Evolutionary conservation across 768 basidiomycete genomes (phyloP).

Genomic region (Lentinus tigrinus): DNA sequence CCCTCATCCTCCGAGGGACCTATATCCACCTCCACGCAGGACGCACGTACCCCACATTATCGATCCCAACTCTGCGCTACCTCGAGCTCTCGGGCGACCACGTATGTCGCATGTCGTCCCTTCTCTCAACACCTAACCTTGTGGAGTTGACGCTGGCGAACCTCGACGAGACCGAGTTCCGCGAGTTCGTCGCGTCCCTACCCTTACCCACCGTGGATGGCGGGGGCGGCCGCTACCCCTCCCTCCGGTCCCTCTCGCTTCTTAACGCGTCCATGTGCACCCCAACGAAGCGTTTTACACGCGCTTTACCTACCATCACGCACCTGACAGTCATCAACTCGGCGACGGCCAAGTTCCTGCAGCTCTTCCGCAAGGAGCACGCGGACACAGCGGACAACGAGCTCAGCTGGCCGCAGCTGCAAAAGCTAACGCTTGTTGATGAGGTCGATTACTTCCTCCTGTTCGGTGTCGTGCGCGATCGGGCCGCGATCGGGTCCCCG

Average conservation of each 20-base stretch:
- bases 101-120: slow-evolving; percentile 23
- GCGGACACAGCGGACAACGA: slow-evolving; percentile 4
- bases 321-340: slow-evolving; percentile 24
- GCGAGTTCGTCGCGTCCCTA: slow-evolving; percentile 24
- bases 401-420: slow-evolving; percentile 20
- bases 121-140: slow-evolving; percentile 21
- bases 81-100: slow-evolving; percentile 27
- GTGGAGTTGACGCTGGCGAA: slow-evolving; percentile 25
- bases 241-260: slow-evolving; percentile 19
- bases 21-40: slow-evolving; percentile 22
- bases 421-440: slow-evolving; percentile 24
- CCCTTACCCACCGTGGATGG: neutral
- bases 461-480: slow-evolving; percentile 17
- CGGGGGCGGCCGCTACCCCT: slow-evolving; percentile 17
- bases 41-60: slow-evolving; percentile 12
- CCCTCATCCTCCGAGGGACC: slow-evolving; percentile 23
- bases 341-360: slow-evolving; percentile 22
- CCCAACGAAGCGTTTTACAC: slow-evolving; percentile 19
- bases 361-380: slow-evolving; percentile 20
- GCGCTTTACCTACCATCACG: slow-evolving; percentile 23
- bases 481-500: slow-evolving; percentile 16
- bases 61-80: slow-evolving; percentile 20
- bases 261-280: slow-evolving; percentile 22
- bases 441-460: slow-evolving; percentile 22
- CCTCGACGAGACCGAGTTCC: slow-evolving; percentile 28